Evolutionary conservation across 2,329 filamentous ascomycete species (phyloP).

Genomic region (Akanthomyces lecanii): DNA sequence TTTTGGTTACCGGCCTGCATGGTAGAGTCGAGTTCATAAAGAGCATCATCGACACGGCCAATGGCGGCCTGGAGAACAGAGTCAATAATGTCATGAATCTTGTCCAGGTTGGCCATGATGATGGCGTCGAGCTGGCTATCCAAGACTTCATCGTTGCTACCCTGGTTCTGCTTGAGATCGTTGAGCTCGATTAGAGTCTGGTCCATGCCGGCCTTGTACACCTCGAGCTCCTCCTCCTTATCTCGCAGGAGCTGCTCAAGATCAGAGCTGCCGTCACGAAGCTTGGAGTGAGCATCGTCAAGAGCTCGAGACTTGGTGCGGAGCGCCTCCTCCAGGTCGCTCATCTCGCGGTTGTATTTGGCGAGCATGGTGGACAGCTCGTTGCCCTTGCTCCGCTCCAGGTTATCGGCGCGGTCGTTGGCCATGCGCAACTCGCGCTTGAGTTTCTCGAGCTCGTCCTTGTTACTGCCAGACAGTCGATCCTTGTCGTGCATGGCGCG

Average conservation of each 20-base stretch:
- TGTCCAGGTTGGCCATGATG: conserved; percentile 78
- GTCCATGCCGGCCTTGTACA: conserved; percentile 97
- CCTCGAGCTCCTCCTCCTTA: conserved; percentile 96
- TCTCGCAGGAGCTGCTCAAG: conserved; percentile 81
- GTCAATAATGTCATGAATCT: conserved; percentile 97
- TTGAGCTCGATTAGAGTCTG: conserved; percentile 90
- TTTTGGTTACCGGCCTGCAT: conserved; percentile 99
- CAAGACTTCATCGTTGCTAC: conserved; percentile 71
- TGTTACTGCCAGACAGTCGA: conserved; percentile 76
- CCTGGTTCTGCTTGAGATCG: conserved; percentile 72
- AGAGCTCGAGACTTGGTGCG: conserved; percentile 81
- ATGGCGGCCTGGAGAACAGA: conserved; percentile 92
- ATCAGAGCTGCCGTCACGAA: conserved; percentile 77
- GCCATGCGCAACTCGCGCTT: conserved; percentile 92
- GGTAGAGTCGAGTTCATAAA: conserved; percentile 94
- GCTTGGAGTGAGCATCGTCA: conserved; percentile 75
- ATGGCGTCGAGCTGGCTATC: conserved; percentile 90
- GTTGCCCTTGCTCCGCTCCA: conserved; percentile 88
- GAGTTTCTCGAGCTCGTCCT: conserved; percentile 90
- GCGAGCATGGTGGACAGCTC: conserved; percentile 92
- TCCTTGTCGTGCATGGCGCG: conserved; percentile 92
- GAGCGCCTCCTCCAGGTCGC: conserved; percentile 89
- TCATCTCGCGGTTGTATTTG: conserved; percentile 96
- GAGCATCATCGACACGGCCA: conserved; percentile 87
- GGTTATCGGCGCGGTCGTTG: conserved; percentile 83